Percentiles rank a stretch among this genome's conserved stretches.
Conservation (phyloP, 1,284 basidiomycete species). For the Irpex sp. region DNA sequence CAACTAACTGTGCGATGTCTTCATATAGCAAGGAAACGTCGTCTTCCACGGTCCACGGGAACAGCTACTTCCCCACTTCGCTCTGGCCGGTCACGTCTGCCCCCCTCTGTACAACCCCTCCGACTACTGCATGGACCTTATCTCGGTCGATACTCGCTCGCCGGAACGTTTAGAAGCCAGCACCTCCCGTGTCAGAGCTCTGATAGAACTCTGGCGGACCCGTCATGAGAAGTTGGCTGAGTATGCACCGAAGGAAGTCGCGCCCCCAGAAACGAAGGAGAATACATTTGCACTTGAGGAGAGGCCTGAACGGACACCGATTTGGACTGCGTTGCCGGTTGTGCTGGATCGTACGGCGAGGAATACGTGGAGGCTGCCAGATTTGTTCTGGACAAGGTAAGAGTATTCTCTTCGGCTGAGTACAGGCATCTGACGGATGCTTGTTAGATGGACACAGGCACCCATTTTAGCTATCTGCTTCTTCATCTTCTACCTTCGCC, state of each 20-base stretch:
- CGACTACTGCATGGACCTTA: constrained; percentile 17
- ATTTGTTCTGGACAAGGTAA: constrained; percentile 14
- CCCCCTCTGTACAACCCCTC: constrained; percentile 17
- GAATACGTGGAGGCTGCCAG: constrained; percentile 14
- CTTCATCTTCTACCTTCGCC: constrained; percentile 16
- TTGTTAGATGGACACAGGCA: constrained; percentile 9
- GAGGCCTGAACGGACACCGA: constrained; percentile 9
- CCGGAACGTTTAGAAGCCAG: constrained; percentile 2
- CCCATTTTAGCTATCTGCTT: constrained; percentile 14
- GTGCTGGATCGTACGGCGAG: constrained; percentile 11
- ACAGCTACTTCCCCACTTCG: constrained; percentile 14
- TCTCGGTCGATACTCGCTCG: constrained; percentile 15
- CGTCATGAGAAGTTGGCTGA: constrained; percentile 10
- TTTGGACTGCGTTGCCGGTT: constrained; percentile 15
- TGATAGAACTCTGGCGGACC: constrained; percentile 12
- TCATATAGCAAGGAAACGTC: constrained; percentile 27
- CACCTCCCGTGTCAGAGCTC: constrained; percentile 6
- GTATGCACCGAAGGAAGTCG: background rate
- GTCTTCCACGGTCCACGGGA: constrained; percentile 23
- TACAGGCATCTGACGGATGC: background rate
- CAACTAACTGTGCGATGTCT: background rate
- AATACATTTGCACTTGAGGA: constrained; percentile 1
- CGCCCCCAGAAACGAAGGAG: background rate
- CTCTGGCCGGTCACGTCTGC: constrained; percentile 11
- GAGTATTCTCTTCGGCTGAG: background rate